These are phyloP conservation scores for Trichoderma citrinoviride DNA, from an alignment of 2,329 filamentous ascomycete species.

Conservation along the genomic window DNA sequence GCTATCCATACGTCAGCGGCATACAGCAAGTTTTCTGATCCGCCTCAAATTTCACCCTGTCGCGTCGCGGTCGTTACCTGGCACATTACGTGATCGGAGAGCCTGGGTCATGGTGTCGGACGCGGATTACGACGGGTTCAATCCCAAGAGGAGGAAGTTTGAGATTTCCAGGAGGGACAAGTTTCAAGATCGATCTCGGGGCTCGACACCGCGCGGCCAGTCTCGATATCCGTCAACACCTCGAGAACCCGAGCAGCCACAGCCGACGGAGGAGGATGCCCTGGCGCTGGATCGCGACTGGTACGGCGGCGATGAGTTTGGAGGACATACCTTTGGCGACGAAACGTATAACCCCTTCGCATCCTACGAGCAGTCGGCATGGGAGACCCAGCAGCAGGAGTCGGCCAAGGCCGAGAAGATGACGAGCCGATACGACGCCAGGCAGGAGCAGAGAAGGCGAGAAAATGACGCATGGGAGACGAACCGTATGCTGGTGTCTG, in stretches of 20 bases:
- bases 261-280: conserved; percentile 66
- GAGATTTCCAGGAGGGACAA: conserved; percentile 33
- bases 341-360: conserved; percentile 92
- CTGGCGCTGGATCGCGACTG: conserved; percentile 83
- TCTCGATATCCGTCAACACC: conserved; percentile 43
- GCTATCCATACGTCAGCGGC: neutral
- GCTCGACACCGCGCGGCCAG: conserved; percentile 36
- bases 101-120: conserved; percentile 36
- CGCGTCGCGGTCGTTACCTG: conserved; percentile 5
- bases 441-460: conserved; percentile 80
- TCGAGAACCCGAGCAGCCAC: conserved; percentile 49
- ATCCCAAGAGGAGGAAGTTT: conserved; percentile 40
- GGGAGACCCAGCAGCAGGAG: conserved; percentile 76
- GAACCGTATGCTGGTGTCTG: conserved; percentile 95
- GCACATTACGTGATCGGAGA: conserved; percentile 3
- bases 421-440: conserved; percentile 63
- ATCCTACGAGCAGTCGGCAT: conserved; percentile 68
- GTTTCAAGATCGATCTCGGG: conserved; percentile 35
- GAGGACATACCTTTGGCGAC: conserved; percentile 79
- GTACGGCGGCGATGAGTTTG: conserved; percentile 85
- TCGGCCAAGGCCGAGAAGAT: conserved; percentile 77
- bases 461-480: conserved; percentile 99
- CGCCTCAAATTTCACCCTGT: neutral
- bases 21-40: neutral
- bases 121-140: conserved; percentile 39